Evolutionary conservation across 345 rosid species (phyloP).

Genomic region (Brassica rapa): DNA sequence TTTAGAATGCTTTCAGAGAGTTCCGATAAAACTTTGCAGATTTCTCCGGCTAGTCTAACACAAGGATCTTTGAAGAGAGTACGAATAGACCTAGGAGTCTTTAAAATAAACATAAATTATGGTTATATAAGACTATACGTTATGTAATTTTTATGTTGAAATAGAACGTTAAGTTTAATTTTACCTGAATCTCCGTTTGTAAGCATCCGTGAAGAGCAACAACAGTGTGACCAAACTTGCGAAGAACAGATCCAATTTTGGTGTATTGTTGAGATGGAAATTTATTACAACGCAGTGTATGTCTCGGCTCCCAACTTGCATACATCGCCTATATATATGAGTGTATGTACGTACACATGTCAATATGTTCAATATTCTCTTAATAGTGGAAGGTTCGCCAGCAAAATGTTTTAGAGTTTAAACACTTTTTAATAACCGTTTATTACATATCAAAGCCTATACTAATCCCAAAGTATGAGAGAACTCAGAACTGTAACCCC

Average conservation of each 20-base stretch:
- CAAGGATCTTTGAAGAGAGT: constrained; percentile 73
- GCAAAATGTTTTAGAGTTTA: background rate
- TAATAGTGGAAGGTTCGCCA: background rate
- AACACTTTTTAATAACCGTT: background rate
- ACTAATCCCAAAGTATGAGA: background rate
- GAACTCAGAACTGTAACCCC: background rate
- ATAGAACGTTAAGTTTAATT: background rate
- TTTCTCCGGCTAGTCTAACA: constrained; percentile 61
- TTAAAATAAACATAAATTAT: background rate
- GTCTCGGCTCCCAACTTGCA: constrained; percentile 92
- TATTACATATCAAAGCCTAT: background rate
- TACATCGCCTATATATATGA: constrained; percentile 55
- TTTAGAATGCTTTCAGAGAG: constrained; percentile 59
- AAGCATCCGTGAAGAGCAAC: constrained; percentile 90
- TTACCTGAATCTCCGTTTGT: constrained; percentile 82
- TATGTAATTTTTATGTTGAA: background rate
- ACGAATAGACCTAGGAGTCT: constrained; percentile 78
- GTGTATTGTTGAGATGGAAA: constrained; percentile 74
- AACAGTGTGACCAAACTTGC: constrained; percentile 72
- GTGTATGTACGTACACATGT: background rate
- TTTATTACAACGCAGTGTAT: constrained; percentile 50
- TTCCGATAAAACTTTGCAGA: constrained; percentile 61
- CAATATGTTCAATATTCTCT: background rate
- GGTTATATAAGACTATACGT: background rate
- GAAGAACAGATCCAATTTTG: constrained; percentile 79